Conservation (phyloP, 164 flowering plant genomes). For the Berberis thunbergii region DNA sequence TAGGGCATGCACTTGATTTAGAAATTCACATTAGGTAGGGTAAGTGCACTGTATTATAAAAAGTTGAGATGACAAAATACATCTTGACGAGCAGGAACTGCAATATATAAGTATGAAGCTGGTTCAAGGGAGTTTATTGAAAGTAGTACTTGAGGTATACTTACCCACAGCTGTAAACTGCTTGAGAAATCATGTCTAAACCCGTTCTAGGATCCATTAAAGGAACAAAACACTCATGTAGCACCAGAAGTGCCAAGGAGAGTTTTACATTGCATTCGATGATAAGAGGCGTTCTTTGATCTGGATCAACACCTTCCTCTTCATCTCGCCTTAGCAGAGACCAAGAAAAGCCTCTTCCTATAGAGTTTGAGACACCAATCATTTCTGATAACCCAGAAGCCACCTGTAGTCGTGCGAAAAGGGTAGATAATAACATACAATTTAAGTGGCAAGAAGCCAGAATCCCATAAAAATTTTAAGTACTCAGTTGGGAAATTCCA, state of each 20-base stretch:
- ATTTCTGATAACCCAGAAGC: conserved; percentile 12
- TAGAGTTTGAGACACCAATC: conserved; percentile 13
- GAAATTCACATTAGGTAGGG: background rate
- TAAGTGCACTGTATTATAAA: background rate
- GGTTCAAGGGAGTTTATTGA: background rate
- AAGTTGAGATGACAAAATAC: no score
- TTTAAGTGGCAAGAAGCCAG: no score
- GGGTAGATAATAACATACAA: no score
- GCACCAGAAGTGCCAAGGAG: conserved; percentile 17
- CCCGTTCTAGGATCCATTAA: conserved; percentile 18
- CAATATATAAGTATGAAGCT: background rate
- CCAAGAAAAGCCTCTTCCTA: conserved; percentile 14
- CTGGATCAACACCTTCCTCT: conserved; percentile 8
- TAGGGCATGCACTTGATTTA: background rate
- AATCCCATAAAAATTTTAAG: no score
- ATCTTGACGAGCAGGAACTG: background rate
- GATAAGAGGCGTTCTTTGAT: conserved; percentile 6
- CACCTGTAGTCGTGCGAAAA: conserved; percentile 6
- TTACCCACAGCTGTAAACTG: conserved; percentile 23
- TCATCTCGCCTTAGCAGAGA: conserved; percentile 13
- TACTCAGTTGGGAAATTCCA: no score
- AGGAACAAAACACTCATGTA: conserved; percentile 22
- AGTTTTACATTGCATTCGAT: conserved; percentile 19
- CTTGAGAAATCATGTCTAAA: conserved; percentile 21
- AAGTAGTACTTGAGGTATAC: conserved; percentile 5